Evolutionary conservation across 108 stramenopile species (phyloP).

Genomic region (Nannochloropsis granulata): DNA sequence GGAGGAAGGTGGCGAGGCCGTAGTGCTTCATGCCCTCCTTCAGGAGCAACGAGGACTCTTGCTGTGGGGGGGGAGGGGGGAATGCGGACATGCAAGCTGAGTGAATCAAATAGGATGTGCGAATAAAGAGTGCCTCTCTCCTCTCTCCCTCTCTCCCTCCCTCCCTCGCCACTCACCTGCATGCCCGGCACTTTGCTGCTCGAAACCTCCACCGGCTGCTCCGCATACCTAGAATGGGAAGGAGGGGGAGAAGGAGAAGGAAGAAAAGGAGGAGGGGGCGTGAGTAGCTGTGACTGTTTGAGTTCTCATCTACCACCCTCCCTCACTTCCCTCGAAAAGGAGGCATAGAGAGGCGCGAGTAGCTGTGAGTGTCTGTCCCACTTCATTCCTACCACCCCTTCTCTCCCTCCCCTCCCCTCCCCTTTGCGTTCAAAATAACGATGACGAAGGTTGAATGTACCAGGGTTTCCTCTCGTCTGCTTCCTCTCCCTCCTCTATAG

Average conservation of each 20-base stretch:
- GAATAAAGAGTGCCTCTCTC: too few species aligned
- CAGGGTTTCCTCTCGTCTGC: too few species aligned
- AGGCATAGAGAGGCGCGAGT: too few species aligned
- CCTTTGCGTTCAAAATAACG: neutral
- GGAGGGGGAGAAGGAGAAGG: neutral
- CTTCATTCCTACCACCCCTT: neutral
- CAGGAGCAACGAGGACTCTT: slow-evolving; percentile 8
- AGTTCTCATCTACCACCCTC: neutral
- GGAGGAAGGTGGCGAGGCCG: slow-evolving; percentile 16
- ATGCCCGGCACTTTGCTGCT: slow-evolving; percentile 3
- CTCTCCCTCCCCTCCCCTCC: neutral
- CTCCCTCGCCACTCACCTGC: neutral
- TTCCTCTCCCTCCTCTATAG: too few species aligned
- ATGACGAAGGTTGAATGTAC: neutral
- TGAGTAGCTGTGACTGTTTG: neutral
- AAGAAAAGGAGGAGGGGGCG: neutral
- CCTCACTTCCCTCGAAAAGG: too few species aligned
- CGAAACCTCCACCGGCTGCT: slow-evolving; percentile 3
- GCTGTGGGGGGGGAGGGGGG: neutral
- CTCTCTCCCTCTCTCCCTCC: neutral
- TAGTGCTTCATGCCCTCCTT: slow-evolving; percentile 24
- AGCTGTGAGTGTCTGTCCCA: too few species aligned
- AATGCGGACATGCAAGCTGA: too few species aligned
- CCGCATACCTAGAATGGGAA: neutral
- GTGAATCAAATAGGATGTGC: too few species aligned